A percentile compares a stretch with the other conserved stretches of the same genome.
phyloP scores from a whole-genome alignment of 257 asterid species.

The Lithospermum erythrorhizon region DNA sequence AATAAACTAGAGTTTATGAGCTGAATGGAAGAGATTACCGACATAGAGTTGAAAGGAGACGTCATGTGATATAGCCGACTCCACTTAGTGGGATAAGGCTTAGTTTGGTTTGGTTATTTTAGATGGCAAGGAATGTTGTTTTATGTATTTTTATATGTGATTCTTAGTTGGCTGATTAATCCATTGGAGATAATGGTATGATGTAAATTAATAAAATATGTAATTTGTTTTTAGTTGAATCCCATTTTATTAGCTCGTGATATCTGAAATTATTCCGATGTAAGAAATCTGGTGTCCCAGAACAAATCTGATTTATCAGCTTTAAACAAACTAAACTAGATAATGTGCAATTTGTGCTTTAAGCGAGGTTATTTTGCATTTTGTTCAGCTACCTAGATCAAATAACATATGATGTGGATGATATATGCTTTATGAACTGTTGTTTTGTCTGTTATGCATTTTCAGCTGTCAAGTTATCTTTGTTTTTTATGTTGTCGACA shows the following conservation, averaged over 20 bases:
- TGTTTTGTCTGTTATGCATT: not conserved
- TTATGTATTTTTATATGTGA: not conserved
- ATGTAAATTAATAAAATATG: not conserved
- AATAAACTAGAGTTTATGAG: no score
- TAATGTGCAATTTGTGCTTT: not conserved
- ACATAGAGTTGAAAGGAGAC: no score
- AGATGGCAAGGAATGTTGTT: no score
- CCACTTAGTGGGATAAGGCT: no score
- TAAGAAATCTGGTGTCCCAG: not conserved
- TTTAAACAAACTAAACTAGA: not conserved
- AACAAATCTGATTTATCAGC: not conserved
- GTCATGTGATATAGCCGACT: no score
- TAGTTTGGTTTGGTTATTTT: no score
- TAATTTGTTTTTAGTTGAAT: not conserved
- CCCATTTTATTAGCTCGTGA: not conserved
- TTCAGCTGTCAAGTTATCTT: not conserved
- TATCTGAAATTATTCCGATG: not conserved
- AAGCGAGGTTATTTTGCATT: not conserved
- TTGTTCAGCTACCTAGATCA: not conserved
- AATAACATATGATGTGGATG: not conserved
- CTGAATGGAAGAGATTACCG: no score
- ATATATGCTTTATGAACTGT: not conserved
- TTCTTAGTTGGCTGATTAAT: not conserved
- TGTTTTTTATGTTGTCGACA: not conserved
- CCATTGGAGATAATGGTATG: no score